phyloP scores from a whole-genome alignment of 164 flowering plant genomes.

The Sedum album region DNA sequence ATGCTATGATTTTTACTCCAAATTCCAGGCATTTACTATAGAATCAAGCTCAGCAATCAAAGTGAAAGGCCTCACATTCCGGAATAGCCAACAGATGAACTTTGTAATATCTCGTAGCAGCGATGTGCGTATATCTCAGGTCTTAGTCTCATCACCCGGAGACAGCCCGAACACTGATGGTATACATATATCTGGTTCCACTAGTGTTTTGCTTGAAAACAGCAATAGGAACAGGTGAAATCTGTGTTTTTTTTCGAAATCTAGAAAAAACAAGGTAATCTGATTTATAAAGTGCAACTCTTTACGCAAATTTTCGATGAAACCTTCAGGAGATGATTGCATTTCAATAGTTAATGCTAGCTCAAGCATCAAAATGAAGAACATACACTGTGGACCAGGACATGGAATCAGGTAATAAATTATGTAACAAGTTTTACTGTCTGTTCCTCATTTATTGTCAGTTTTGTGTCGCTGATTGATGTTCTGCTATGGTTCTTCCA shows the following conservation, averaged over 20 bases:
- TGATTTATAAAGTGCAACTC: no score
- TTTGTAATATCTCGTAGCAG: conserved; percentile 49
- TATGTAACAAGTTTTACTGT: no score
- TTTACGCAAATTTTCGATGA: no score
- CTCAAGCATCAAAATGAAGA: conserved; percentile 76
- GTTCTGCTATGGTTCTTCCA: conserved; percentile 11
- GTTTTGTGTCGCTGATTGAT: no score
- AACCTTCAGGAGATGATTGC: conserved; percentile 66
- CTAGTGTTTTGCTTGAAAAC: conserved; percentile 58
- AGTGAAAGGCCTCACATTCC: conserved; percentile 61
- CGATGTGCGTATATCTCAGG: conserved; percentile 42
- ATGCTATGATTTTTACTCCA: not conserved
- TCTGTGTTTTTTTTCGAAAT: not conserved
- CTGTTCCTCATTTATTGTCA: no score
- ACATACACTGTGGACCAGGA: conserved; percentile 78
- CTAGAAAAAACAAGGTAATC: no score
- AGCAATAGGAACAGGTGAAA: conserved; percentile 84
- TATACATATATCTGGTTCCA: conserved; percentile 72
- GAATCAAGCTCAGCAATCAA: conserved; percentile 60
- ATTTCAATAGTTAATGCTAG: conserved; percentile 79
- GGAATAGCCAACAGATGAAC: conserved; percentile 89
- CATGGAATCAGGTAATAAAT: conserved; percentile 76
- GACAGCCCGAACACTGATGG: conserved; percentile 99
- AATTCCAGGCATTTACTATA: conserved; percentile 79
- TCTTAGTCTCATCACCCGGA: conserved; percentile 58